Percentiles rank a stretch among this genome's conserved stretches.
These are phyloP conservation scores for Pythium oligandrum DNA, from an alignment of 352 stramenopile genomes.

Conservation along the genomic window DNA sequence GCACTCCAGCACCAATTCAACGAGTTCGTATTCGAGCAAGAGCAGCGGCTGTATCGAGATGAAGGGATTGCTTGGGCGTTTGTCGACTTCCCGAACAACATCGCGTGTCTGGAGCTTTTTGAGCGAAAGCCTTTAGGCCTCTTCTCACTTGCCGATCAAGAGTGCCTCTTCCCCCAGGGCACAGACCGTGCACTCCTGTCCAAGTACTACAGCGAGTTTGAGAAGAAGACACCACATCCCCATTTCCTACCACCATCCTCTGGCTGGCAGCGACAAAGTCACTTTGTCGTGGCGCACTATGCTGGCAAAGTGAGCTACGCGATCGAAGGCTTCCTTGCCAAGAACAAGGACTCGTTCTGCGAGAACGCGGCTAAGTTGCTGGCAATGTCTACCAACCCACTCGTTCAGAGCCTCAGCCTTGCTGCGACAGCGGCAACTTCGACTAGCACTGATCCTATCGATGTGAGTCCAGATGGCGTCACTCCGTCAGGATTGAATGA, in stretches of 20 bases:
- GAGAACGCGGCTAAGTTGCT: slow-evolving; percentile 58
- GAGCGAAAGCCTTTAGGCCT: slow-evolving; percentile 72
- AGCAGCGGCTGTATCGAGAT: slow-evolving; percentile 70
- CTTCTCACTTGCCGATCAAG: slow-evolving; percentile 79
- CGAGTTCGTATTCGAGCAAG: slow-evolving; percentile 90
- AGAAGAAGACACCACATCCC: slow-evolving; percentile 45
- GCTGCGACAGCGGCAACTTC: neutral
- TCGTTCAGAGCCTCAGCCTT: slow-evolving; percentile 50
- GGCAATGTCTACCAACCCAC: slow-evolving; percentile 44
- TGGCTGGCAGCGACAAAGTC: slow-evolving; percentile 43
- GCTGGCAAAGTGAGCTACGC: slow-evolving; percentile 79
- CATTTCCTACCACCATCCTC: slow-evolving; percentile 44
- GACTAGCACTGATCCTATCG: slow-evolving; percentile 1
- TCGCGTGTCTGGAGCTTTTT: slow-evolving; percentile 72
- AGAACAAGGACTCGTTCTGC: slow-evolving; percentile 90
- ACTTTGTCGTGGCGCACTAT: slow-evolving; percentile 87
- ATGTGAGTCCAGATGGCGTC: neutral
- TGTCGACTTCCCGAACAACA: slow-evolving; percentile 81
- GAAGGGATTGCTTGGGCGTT: slow-evolving; percentile 76
- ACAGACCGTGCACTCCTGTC: slow-evolving; percentile 66
- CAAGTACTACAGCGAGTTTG: slow-evolving; percentile 75
- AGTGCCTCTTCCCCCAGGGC: slow-evolving; percentile 77
- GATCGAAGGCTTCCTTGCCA: slow-evolving; percentile 78
- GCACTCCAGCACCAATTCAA: slow-evolving; percentile 88
- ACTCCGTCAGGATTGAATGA: neutral